A percentile compares a stretch with the other conserved stretches of the same genome.
These are phyloP conservation scores for Solanum okadae DNA, from an alignment of 257 asterid genomes.

Conservation along the genomic window DNA sequence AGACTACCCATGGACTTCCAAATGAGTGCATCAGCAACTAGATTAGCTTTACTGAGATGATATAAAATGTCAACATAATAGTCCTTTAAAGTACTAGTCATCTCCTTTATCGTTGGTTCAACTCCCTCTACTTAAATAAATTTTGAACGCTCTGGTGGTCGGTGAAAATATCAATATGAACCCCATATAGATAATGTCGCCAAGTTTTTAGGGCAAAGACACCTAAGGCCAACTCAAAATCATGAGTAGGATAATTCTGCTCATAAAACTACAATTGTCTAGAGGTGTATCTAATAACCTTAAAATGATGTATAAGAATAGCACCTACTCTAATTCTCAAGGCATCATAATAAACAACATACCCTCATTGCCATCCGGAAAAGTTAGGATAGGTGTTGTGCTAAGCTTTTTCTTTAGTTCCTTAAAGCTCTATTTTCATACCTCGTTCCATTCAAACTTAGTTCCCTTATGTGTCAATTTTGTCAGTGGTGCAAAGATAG, in stretches of 20 bases:
- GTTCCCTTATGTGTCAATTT: background rate
- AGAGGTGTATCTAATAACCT: too few species aligned
- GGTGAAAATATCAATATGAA: background rate
- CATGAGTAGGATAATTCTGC: background rate
- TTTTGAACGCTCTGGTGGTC: background rate
- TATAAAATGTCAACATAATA: too few species aligned
- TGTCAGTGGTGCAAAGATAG: background rate
- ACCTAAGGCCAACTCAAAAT: background rate
- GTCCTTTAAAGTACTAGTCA: background rate
- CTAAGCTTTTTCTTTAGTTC: background rate
- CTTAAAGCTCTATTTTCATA: background rate
- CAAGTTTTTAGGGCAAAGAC: background rate
- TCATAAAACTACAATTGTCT: too few species aligned
- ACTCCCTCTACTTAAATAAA: background rate
- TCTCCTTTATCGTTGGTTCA: background rate
- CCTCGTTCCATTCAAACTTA: background rate
- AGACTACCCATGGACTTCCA: background rate
- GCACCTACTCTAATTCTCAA: accelerated
- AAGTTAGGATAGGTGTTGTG: too few species aligned
- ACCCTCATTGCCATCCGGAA: background rate
- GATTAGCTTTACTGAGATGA: background rate
- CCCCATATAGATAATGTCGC: background rate
- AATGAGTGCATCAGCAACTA: background rate
- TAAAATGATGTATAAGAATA: background rate
- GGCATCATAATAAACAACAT: background rate